A percentile compares a stretch with the other conserved stretches of the same genome.
Conservation (phyloP, 192 early-diverging fungal species). For the Coemansia sp. region DNA sequence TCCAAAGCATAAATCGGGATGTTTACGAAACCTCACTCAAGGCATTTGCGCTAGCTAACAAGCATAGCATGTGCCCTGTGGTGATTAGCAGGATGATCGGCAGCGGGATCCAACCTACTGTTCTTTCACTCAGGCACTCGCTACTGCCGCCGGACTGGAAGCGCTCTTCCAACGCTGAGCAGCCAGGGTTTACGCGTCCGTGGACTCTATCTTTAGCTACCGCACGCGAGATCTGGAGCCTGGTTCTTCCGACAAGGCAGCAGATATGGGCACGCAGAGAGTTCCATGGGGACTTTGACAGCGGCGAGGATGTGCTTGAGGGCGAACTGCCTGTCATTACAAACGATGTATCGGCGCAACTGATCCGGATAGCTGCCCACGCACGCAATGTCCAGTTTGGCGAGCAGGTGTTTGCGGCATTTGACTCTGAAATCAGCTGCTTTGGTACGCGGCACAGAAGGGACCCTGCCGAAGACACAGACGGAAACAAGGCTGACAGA, state of each 20-base stretch:
- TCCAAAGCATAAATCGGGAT: conserved; percentile 14
- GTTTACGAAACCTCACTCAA: conserved; percentile 41
- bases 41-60: conserved; percentile 35
- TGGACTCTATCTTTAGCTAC: conserved; percentile 39
- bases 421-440: conserved; percentile 10
- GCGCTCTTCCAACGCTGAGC: not conserved
- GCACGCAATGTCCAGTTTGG: conserved; percentile 46
- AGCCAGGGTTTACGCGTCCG: conserved; percentile 14
- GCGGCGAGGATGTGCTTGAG: not conserved
- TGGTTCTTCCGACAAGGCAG: conserved; percentile 25
- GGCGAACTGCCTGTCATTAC: conserved; percentile 40
- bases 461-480: not conserved
- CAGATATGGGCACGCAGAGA: conserved; percentile 17
- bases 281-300: not conserved
- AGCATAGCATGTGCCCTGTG: conserved; percentile 31
- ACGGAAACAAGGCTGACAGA: not conserved
- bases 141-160: conserved; percentile 37
- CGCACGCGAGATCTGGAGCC: conserved; percentile 34
- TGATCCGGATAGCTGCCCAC: conserved; percentile 40
- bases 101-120: conserved; percentile 28
- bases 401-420: conserved; percentile 38
- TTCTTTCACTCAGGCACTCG: conserved; percentile 32
- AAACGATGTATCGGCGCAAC: conserved; percentile 46
- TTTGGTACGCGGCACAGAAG: not conserved
- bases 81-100: conserved; percentile 31